phyloP scores from a whole-genome alignment of 257 asterid species.

The Echium plantagineum region DNA sequence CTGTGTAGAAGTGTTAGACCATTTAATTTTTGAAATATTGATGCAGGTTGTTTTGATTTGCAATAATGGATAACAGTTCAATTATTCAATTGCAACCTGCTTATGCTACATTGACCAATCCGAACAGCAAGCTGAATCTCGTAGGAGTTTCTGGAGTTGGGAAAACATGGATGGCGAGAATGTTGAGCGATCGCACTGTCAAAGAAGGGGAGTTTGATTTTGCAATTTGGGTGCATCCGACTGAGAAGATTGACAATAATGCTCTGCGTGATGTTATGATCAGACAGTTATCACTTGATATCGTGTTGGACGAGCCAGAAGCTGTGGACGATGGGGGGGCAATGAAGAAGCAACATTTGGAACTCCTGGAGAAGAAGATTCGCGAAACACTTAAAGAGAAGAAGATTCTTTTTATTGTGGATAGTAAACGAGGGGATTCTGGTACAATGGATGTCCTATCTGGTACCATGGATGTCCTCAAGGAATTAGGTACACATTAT shows the following conservation, averaged over 20 bases:
- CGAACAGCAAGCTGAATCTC: background rate
- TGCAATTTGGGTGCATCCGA: constrained; percentile 11
- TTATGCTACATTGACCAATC: background rate
- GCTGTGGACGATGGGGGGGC: background rate
- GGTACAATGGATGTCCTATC: too few relatives aligned
- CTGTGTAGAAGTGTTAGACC: too few relatives aligned
- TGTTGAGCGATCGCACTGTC: constrained; percentile 6
- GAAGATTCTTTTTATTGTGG: constrained; percentile 10
- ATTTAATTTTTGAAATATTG: background rate
- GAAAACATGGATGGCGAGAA: constrained; percentile 17
- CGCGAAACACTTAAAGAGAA: background rate
- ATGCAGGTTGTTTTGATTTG: background rate
- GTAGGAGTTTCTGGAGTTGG: constrained; percentile 15
- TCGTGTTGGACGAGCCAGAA: constrained; percentile 4
- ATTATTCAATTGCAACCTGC: background rate
- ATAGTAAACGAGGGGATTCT: constrained; percentile 9
- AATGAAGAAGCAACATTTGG: background rate
- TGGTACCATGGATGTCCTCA: too few relatives aligned
- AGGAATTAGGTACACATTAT: background rate
- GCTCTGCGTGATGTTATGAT: constrained; percentile 4
- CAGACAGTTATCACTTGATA: constrained; percentile 8
- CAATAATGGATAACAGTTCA: background rate
- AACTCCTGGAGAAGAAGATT: background rate
- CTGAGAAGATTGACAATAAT: background rate
- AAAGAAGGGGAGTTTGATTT: constrained; percentile 6